Evolutionary conservation across 306 rosid genomes (phyloP).

Genomic region (Prunus mira): DNA sequence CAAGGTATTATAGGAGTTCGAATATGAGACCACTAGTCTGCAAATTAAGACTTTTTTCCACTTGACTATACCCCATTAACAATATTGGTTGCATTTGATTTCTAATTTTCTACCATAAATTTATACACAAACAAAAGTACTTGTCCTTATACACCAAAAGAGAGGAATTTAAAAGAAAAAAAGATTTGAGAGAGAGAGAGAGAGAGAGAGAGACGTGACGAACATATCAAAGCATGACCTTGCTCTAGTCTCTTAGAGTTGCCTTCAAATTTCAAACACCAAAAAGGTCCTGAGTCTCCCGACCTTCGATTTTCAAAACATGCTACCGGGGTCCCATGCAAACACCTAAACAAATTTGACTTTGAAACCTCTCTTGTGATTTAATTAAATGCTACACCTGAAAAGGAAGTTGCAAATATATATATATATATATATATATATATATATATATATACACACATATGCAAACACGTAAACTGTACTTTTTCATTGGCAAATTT

Average conservation of each 20-base stretch:
- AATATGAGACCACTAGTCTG: too few species aligned
- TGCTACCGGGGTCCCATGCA: not conserved
- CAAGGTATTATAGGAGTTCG: too few species aligned
- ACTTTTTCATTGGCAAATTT: not conserved
- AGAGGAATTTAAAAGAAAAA: not conserved
- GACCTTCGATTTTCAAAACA: not conserved
- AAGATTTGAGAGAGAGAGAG: not conserved
- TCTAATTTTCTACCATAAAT: not conserved
- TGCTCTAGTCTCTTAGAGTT: not conserved
- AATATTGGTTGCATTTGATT: not conserved
- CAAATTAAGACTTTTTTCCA: fast-evolving
- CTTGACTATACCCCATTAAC: too few species aligned
- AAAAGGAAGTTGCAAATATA: not conserved
- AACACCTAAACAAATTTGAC: not conserved
- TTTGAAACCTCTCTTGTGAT: not conserved
- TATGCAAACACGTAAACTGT: not conserved
- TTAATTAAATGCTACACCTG: not conserved
- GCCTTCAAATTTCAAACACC: conserved; percentile 5
- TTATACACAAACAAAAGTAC: not conserved
- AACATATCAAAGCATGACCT: not conserved
- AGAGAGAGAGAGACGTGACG: not conserved
- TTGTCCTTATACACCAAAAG: not conserved
- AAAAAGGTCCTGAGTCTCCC: not conserved
- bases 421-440: not conserved
- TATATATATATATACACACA: not conserved